Conservation (phyloP, 805 yeast genomes). For the Ascoidea rubescens region DNA sequence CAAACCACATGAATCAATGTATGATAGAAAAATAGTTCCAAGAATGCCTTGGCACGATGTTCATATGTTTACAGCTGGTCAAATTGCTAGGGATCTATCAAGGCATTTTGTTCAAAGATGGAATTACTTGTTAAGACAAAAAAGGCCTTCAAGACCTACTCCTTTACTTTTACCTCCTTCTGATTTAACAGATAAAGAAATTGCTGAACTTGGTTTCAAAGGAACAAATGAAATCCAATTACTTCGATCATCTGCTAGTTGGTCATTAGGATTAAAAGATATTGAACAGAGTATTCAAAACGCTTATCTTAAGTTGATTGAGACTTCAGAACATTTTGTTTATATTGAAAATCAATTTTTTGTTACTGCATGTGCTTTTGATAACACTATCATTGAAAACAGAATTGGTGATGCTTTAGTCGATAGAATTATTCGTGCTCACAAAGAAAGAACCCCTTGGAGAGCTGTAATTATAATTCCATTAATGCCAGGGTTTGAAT, state of each 20-base stretch:
- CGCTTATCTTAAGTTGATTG: constrained; percentile 84
- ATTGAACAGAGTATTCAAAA: constrained; percentile 84
- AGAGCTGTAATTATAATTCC: constrained; percentile 87
- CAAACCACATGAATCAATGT: constrained; percentile 84
- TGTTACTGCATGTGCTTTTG: constrained; percentile 76
- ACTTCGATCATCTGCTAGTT: constrained; percentile 75
- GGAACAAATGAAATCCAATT: constrained; percentile 92
- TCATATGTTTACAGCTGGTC: constrained; percentile 91
- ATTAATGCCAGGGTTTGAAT: constrained; percentile 93
- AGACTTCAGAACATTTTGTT: constrained; percentile 82
- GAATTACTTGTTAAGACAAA: constrained; percentile 87
- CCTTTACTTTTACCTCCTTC: constrained; percentile 90
- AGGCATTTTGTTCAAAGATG: constrained; percentile 96
- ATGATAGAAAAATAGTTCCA: constrained; percentile 66
- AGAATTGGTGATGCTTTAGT: constrained; percentile 93
- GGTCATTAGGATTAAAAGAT: constrained; percentile 85
- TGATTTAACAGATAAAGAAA: constrained; percentile 64
- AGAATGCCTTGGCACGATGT: constrained; percentile 99
- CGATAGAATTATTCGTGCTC: constrained; percentile 88
- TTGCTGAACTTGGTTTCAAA: constrained; percentile 36
- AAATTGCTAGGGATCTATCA: constrained; percentile 82
- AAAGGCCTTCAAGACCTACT: constrained; percentile 86
- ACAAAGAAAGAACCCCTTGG: constrained; percentile 67
- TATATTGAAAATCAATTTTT: constrained; percentile 95
- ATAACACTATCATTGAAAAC: constrained; percentile 74